Conservation (phyloP, 1,139 yeast genomes). For the Taiozyma onychis region DNA sequence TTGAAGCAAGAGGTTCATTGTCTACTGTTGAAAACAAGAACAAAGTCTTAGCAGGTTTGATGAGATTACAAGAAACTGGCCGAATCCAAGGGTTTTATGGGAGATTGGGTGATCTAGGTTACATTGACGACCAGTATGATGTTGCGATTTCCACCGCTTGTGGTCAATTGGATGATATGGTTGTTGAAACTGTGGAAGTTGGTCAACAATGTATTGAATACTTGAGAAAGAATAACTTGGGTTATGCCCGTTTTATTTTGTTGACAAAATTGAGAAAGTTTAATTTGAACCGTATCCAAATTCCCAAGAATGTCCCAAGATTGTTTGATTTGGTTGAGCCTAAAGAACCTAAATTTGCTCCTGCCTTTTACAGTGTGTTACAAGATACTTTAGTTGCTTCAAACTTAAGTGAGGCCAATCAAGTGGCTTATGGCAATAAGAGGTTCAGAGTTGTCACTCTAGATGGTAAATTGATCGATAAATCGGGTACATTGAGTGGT, state of each 20-base stretch:
- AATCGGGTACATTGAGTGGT: conserved; percentile 97
- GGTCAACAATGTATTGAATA: conserved; percentile 91
- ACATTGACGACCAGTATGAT: conserved; percentile 82
- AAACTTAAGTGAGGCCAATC: conserved; percentile 73
- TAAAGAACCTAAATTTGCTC: conserved; percentile 59
- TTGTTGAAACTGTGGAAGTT: conserved; percentile 88
- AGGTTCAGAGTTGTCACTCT: conserved; percentile 88
- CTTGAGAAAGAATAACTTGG: conserved; percentile 76
- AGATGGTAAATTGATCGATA: conserved; percentile 88
- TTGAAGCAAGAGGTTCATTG: conserved; percentile 58
- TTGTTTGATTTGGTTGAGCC: conserved; percentile 79
- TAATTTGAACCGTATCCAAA: conserved; percentile 52
- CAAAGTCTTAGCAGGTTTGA: conserved; percentile 65
- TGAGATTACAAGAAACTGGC: conserved; percentile 71
- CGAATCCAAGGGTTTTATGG: conserved; percentile 86
- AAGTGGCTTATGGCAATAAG: conserved; percentile 80
- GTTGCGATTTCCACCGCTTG: conserved; percentile 95
- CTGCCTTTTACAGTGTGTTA: conserved; percentile 86
- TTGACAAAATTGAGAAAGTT: conserved; percentile 67
- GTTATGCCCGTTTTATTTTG: conserved; percentile 85
- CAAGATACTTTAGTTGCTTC: conserved; percentile 85
- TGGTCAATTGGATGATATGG: conserved; percentile 86
- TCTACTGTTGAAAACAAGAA: conserved; percentile 61
- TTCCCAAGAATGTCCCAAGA: conserved; percentile 77
- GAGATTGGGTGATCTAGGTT: conserved; percentile 84